Evolutionary conservation across 2,329 filamentous ascomycete species (phyloP).

Genomic region (Drechslerella dactyloides): DNA sequence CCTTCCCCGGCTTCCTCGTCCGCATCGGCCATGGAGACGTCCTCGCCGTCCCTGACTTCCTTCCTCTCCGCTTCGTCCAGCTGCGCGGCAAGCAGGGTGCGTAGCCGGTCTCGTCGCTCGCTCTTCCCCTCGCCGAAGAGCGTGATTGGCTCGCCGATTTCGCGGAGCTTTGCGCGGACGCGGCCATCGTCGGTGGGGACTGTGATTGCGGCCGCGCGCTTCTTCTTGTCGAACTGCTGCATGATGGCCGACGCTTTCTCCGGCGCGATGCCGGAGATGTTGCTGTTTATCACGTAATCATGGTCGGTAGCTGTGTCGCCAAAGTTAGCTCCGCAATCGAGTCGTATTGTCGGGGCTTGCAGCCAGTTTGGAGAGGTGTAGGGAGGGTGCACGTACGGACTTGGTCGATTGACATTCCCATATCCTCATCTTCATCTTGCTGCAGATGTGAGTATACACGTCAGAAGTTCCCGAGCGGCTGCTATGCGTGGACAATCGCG

Average conservation of each 20-base stretch:
- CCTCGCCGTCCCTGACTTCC: conserved; percentile 69
- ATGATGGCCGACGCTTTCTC: conserved; percentile 85
- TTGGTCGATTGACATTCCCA: conserved; percentile 68
- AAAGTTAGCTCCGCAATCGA: conserved; percentile 12
- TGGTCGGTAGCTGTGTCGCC: conserved; percentile 69
- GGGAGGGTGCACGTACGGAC: conserved; percentile 64
- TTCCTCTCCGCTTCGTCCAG: conserved; percentile 65
- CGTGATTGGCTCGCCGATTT: conserved; percentile 90
- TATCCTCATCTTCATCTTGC: conserved; percentile 62
- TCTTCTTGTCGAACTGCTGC: conserved; percentile 88
- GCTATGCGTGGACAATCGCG: conserved; percentile 12
- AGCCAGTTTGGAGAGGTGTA: no score
- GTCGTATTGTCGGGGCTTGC: no score
- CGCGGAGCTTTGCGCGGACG: conserved; percentile 79
- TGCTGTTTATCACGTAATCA: conserved; percentile 79
- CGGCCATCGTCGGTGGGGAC: conserved; percentile 93
- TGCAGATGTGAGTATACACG: conserved; percentile 55
- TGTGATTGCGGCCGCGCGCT: conserved; percentile 82
- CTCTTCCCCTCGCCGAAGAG: conserved; percentile 88
- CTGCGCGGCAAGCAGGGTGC: conserved; percentile 77
- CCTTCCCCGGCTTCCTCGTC: conserved; percentile 65
- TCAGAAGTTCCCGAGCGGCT: conserved; percentile 38
- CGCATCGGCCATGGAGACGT: conserved; percentile 65
- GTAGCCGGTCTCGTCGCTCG: conserved; percentile 83
- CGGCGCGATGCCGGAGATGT: conserved; percentile 70